Evolutionary conservation across 2,329 filamentous ascomycete genomes (phyloP).

Genomic region (Aspergillus sergii): DNA sequence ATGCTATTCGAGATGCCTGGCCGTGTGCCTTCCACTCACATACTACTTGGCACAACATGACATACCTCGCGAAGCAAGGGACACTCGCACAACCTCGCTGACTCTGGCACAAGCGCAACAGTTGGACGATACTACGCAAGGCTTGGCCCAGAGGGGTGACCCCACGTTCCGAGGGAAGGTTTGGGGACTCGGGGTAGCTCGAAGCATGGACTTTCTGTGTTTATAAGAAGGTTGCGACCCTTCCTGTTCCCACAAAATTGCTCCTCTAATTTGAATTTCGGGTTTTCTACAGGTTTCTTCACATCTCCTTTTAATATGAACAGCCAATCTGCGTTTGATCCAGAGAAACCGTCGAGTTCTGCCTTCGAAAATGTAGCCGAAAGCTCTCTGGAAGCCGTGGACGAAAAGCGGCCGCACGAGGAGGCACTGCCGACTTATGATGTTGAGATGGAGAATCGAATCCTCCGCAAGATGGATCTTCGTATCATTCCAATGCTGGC

Average conservation of each 20-base stretch:
- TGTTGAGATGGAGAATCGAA: conserved; percentile 16
- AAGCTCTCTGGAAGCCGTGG: neutral
- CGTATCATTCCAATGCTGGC: conserved; percentile 32
- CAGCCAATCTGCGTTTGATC: neutral
- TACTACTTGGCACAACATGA: neutral
- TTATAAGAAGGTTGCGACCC: neutral
- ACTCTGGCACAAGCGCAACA: neutral
- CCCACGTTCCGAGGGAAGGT: neutral
- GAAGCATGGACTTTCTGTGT: neutral
- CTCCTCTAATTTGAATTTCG: neutral
- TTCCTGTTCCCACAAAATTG: neutral
- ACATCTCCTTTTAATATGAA: neutral
- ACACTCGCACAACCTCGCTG: neutral
- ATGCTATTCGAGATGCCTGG: accelerated
- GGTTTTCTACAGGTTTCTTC: neutral
- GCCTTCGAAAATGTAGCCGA: neutral
- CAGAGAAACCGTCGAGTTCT: neutral
- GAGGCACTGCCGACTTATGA: neutral
- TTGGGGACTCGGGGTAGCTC: neutral
- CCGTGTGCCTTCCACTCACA: neutral
- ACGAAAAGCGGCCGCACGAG: neutral
- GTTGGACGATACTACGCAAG: neutral
- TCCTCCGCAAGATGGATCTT: conserved; percentile 33
- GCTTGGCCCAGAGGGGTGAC: neutral
- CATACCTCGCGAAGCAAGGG: neutral